These are phyloP conservation scores for Bonia amplexicaulis DNA, from an alignment of 176 grass and related monocot genomes.

Conservation along the genomic window DNA sequence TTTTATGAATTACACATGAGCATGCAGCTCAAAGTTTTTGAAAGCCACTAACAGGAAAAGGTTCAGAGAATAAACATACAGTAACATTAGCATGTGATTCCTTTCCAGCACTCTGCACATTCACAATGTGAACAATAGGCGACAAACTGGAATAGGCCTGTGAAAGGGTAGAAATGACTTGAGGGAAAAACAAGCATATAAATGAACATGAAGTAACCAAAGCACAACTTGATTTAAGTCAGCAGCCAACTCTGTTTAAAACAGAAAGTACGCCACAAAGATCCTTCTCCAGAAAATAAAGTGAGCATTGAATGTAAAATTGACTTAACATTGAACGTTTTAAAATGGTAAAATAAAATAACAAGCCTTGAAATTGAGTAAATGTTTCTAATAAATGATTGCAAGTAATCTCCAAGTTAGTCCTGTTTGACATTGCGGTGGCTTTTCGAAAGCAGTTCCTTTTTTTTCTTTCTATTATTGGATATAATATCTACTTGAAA, in stretches of 20 bases:
- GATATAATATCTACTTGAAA: background rate
- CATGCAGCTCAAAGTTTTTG: background rate
- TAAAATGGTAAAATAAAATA: constrained; percentile 16
- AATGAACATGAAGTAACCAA: background rate
- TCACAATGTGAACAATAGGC: constrained; percentile 78
- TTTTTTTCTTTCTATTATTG: background rate
- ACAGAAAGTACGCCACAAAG: background rate
- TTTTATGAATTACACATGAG: background rate
- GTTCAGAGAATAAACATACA: constrained; percentile 43
- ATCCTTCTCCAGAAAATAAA: background rate
- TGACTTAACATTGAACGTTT: background rate
- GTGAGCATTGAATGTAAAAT: background rate
- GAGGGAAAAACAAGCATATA: background rate
- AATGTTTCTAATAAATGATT: background rate
- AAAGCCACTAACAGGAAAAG: background rate
- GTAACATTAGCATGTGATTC: constrained; percentile 80
- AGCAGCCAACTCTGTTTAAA: background rate
- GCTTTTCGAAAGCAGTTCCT: background rate
- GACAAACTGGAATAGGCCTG: constrained; percentile 87
- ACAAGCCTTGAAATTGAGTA: background rate
- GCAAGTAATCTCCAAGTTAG: background rate
- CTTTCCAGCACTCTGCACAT: constrained; percentile 49
- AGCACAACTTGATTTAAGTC: background rate
- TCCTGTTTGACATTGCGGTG: no score
- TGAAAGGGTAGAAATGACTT: constrained; percentile 18